These are phyloP conservation scores for Citrus mangshanensis DNA, from an alignment of 345 rosid species.

Conservation along the genomic window DNA sequence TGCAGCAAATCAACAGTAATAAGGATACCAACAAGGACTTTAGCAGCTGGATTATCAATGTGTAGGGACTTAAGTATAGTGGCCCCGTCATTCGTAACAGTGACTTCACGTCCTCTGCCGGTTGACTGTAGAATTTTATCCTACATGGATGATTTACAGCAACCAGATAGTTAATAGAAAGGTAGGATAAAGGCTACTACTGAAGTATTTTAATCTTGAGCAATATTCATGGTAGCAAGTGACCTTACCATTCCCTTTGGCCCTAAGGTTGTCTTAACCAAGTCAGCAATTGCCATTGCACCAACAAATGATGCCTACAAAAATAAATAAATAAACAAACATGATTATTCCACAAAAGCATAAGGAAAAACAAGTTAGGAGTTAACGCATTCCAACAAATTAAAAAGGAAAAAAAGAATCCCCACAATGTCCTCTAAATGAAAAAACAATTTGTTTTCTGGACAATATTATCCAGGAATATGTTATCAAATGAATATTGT, in stretches of 20 bases:
- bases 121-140: conserved; percentile 98
- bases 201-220: not conserved
- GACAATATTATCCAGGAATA: not conserved
- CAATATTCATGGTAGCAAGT: not conserved
- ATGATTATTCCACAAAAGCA: not conserved
- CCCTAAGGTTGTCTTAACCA: conserved; percentile 92
- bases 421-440: not conserved
- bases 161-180: conserved; percentile 7
- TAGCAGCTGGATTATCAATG: conserved; percentile 95
- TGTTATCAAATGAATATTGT: not conserved
- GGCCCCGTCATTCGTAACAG: conserved; percentile 97
- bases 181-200: not conserved
- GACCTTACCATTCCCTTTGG: conserved; percentile 92
- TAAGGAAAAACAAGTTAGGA: not conserved
- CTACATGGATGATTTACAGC: conserved; percentile 30
- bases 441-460: not conserved
- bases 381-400: not conserved
- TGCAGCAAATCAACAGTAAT: not conserved
- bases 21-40: conserved; percentile 91
- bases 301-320: conserved; percentile 86
- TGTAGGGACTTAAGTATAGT: conserved; percentile 94
- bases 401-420: not conserved
- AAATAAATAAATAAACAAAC: not conserved
- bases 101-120: conserved; percentile 73
- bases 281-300: conserved; percentile 90